These are phyloP conservation scores for Hypoxylon fragiforme DNA, from an alignment of 495 filamentous ascomycete genomes.

Conservation along the genomic window DNA sequence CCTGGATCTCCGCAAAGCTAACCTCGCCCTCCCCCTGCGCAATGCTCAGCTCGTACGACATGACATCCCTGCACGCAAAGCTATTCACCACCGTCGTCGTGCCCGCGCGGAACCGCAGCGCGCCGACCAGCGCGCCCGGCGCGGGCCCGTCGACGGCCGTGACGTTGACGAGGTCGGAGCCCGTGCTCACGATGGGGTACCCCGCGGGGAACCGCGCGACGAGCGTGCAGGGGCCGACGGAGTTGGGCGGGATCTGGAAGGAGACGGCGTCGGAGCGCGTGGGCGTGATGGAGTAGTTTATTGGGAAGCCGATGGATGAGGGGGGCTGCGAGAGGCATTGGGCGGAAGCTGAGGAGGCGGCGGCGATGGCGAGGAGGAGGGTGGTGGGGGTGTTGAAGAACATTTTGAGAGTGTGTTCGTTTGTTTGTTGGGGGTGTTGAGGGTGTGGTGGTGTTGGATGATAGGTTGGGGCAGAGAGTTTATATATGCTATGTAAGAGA, in stretches of 20 bases:
- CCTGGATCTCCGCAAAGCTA: constrained; percentile 13
- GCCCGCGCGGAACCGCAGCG: constrained; percentile 24
- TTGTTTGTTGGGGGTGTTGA: constrained; percentile 1
- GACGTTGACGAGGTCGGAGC: constrained; percentile 37
- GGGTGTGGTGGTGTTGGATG: neutral
- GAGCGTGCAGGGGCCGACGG: constrained; percentile 39
- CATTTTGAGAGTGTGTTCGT: constrained; percentile 30
- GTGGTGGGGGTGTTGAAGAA: constrained; percentile 33
- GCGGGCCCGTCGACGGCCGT: constrained; percentile 34
- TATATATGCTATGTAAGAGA: no score
- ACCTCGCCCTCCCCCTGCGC: constrained; percentile 25
- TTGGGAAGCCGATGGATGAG: constrained; percentile 16
- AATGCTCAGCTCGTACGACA: constrained; percentile 35
- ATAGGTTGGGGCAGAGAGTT: neutral
- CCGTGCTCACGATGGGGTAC: constrained; percentile 32
- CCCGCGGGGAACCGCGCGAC: constrained; percentile 39
- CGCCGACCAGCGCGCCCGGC: constrained; percentile 37
- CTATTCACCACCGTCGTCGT: constrained; percentile 31
- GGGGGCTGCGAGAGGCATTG: constrained; percentile 20
- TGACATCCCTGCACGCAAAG: constrained; percentile 38
- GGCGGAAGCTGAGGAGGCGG: constrained; percentile 19
- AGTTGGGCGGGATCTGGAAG: constrained; percentile 31
- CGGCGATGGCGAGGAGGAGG: constrained; percentile 14
- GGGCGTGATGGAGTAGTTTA: constrained; percentile 28
- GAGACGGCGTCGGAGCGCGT: constrained; percentile 10